A percentile compares a stretch with the other conserved stretches of the same genome.
These are phyloP conservation scores for Fusarium multiceps DNA, from an alignment of 2,329 filamentous ascomycete species.

Conservation along the genomic window DNA sequence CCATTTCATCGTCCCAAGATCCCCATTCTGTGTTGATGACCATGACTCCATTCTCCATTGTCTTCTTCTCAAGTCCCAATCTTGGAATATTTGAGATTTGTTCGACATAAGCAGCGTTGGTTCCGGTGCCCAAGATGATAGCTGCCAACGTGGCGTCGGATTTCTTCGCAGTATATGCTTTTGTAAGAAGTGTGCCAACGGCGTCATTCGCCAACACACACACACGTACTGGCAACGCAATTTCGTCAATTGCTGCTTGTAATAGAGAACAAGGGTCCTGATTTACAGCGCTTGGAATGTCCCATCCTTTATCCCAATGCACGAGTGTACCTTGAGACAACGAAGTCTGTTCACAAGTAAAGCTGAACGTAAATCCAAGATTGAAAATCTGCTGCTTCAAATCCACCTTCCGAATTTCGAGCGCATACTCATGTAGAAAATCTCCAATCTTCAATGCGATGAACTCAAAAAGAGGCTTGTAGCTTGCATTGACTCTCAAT, in stretches of 20 bases:
- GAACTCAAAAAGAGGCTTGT: conserved; percentile 5
- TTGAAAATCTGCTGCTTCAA: rapidly evolving
- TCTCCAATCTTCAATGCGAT: neutral
- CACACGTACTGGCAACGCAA: neutral
- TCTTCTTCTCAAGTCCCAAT: rapidly evolving
- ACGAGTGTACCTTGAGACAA: conserved; percentile 3
- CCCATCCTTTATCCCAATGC: conserved; percentile 24
- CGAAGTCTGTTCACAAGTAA: conserved; percentile 4
- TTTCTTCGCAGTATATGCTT: neutral
- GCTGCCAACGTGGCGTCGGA: neutral
- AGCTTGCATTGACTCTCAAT: neutral
- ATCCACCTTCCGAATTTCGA: rapidly evolving
- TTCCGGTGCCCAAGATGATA: conserved; percentile 2
- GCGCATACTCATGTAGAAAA: neutral
- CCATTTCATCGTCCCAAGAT: neutral
- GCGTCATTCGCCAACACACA: conserved; percentile 12
- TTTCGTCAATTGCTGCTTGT: neutral
- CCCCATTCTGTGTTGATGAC: conserved; percentile 21
- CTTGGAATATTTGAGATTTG: neutral
- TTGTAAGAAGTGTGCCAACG: neutral
- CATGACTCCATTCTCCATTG: neutral
- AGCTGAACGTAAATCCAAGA: conserved; percentile 16
- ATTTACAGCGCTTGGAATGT: neutral
- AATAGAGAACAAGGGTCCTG: conserved; percentile 6
- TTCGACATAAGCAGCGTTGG: conserved; percentile 12